Evolutionary conservation across 345 rosid genomes (phyloP).

Genomic region (Rhizophora mangle): DNA sequence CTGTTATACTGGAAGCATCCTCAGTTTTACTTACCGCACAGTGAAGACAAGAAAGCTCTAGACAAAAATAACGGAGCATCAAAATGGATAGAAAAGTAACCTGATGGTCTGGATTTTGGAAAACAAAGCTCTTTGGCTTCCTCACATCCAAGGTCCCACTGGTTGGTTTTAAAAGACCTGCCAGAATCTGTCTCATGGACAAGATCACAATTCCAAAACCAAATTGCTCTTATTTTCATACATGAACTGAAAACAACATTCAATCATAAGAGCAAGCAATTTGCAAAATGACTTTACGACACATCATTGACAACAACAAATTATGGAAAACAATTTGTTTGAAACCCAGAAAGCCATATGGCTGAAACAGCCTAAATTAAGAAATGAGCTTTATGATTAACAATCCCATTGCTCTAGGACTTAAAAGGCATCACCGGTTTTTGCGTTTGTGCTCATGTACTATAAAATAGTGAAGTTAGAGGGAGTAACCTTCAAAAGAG

Average conservation of each 20-base stretch:
- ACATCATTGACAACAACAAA: neutral
- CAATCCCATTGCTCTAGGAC: neutral
- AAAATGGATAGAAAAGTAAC: conserved; percentile 27
- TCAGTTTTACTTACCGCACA: neutral
- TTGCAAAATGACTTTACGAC: neutral
- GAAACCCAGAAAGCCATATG: neutral
- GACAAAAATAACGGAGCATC: neutral
- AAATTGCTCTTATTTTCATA: neutral
- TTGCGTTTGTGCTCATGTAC: neutral
- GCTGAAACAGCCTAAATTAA: neutral
- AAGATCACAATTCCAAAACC: conserved; percentile 2
- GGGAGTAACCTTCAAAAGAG: conserved; percentile 71
- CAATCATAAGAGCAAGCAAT: neutral
- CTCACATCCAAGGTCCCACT: conserved; percentile 52
- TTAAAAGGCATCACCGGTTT: neutral
- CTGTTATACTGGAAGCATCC: neutral
- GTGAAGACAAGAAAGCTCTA: neutral
- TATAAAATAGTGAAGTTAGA: neutral
- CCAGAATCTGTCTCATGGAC: conserved; percentile 59
- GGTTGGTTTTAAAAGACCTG: conserved; percentile 77
- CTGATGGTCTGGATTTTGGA: conserved; percentile 97
- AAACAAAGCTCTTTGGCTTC: conserved; percentile 76
- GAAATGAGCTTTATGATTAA: neutral
- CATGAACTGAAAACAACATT: neutral
- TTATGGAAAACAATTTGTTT: neutral